Conservation (phyloP, 257 asterid genomes). For the Nicotiana sylvestris region DNA sequence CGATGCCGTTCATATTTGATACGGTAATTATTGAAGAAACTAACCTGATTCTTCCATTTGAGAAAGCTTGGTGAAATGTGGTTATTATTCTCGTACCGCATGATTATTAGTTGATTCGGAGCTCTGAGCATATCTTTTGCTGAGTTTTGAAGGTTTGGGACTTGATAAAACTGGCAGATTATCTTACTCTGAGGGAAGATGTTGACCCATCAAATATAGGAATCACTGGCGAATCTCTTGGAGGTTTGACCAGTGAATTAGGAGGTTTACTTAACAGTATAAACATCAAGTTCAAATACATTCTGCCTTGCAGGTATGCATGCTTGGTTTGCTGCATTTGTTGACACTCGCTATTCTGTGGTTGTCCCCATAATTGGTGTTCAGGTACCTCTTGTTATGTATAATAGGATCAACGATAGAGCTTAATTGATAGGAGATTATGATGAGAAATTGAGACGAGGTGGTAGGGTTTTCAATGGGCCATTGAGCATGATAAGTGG, state of each 20-base stretch:
- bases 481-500: conserved; percentile 80
- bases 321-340: conserved; percentile 91
- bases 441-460: background rate
- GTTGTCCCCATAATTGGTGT: conserved; percentile 88
- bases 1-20: conserved; percentile 92
- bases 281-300: background rate
- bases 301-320: conserved; percentile 77
- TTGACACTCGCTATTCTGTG: conserved; percentile 78
- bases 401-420: background rate
- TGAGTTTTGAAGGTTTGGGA: conserved; percentile 65
- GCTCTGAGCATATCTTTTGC: background rate
- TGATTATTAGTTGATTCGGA: background rate
- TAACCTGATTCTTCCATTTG: conserved; percentile 8
- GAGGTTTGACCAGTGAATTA: conserved; percentile 53
- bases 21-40: conserved; percentile 42
- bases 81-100: background rate
- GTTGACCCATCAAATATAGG: conserved; percentile 74
- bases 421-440: background rate
- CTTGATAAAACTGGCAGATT: conserved; percentile 45
- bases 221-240: conserved; percentile 96
- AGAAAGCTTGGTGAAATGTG: background rate
- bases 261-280: background rate
- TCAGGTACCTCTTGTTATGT: conserved; percentile 48
- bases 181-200: conserved; percentile 41
- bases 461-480: conserved; percentile 90